Conservation (phyloP, 306 rosid genomes). For the Sindora glabra region DNA sequence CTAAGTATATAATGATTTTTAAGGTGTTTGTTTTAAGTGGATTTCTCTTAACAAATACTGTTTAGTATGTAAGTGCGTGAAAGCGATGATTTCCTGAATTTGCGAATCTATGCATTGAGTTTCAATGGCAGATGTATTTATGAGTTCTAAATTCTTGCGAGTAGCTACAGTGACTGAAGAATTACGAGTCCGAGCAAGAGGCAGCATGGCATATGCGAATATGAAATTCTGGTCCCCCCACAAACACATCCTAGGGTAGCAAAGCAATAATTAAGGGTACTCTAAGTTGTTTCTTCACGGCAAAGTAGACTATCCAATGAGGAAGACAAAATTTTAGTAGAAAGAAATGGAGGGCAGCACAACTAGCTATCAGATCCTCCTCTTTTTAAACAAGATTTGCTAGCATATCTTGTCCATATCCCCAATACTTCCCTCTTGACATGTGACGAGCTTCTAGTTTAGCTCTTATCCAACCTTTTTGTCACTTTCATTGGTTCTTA, state of each 20-base stretch:
- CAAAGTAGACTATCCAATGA: constrained; percentile 28
- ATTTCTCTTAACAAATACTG: too few species aligned
- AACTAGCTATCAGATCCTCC: constrained; percentile 32
- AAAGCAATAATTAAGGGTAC: constrained; percentile 10
- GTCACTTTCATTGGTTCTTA: constrained; percentile 26
- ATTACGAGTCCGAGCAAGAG: constrained; percentile 17
- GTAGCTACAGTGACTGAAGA: constrained; percentile 19
- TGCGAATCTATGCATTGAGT: not conserved
- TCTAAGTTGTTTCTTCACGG: constrained; percentile 21
- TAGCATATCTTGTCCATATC: constrained; percentile 61
- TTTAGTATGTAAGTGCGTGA: not conserved
- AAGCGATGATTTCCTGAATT: not conserved
- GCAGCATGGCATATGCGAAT: too few species aligned
- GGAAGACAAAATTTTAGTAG: constrained; percentile 37
- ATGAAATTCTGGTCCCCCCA: constrained; percentile 28
- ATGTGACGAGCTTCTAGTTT: constrained; percentile 35
- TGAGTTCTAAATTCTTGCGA: not conserved
- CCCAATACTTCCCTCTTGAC: constrained; percentile 28
- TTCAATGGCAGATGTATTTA: constrained; percentile 4
- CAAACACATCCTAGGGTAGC: constrained; percentile 14
- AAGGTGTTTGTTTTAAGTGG: too few species aligned
- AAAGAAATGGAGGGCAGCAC: constrained; percentile 27
- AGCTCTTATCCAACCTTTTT: constrained; percentile 17
- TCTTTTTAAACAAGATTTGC: constrained; percentile 33
- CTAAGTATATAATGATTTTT: too few species aligned